Evolutionary conservation across 2,329 filamentous ascomycete species (phyloP), one percentile per base, ranked within the genome.

Genomic region (Magnaporthiopsis poae): DNA sequence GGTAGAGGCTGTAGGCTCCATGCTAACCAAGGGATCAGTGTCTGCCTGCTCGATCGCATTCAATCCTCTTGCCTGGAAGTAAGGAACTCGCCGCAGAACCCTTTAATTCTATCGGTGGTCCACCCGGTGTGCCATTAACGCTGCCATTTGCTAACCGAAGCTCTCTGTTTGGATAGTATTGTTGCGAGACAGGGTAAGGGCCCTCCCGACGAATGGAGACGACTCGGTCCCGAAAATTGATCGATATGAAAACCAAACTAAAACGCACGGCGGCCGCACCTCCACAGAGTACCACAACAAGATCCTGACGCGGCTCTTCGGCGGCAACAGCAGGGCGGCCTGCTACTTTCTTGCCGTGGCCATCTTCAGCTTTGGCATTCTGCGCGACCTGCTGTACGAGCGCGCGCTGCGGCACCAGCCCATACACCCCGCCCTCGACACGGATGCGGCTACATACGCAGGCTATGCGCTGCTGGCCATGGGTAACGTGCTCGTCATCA

Each of bases 1-100:
- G 64, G 33, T 60, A 21, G 65, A 59, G 46, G 61, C 63, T 12
- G 46, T 18, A n/a, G 11, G 5, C 35, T 46, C 18, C 52, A 31
- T 25, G 27, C 39, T 64, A 64, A 62, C 18, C n/a, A 52, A 62
- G 31, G 56, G 39, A 66, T 67, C 71, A 96, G 93, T 95, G 71
- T 91, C 92, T 71, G 90, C 88, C 63, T 84, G 82, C 66, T 86
- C 90, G 65, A 96, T 99, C 79, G 84, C 89, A 63, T 98, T 99
- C 80, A 99, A 99, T 79, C 95, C 95, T 29, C 89, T 95, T n/a
- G 98, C 97, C 79, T 99, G 95, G 95, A 99, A 99, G 93, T 96
- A 84, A 82, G 91, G 7, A 56, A n/a, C 12, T 11, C 46, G n/a
- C n/a, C 21, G 5, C n/a, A 11, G 21, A 56, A 56, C 21, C 46